These are phyloP conservation scores for Pseudocercospora eumusae DNA, from an alignment of 2,329 filamentous ascomycete genomes.

Conservation along the genomic window DNA sequence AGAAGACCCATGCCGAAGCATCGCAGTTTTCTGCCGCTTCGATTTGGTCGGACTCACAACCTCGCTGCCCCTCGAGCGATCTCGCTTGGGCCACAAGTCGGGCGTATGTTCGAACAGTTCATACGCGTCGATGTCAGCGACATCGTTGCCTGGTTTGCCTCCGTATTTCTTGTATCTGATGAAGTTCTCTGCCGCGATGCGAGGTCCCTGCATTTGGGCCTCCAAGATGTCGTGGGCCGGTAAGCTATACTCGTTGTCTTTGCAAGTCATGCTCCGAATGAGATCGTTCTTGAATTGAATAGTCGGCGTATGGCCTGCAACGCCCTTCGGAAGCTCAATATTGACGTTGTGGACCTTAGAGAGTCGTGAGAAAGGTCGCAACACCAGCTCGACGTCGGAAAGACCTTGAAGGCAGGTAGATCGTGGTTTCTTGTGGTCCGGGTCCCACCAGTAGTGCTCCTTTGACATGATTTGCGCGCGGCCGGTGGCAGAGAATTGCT, in stretches of 20 bases:
- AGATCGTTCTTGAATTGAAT: conserved; percentile 28
- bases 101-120: background rate
- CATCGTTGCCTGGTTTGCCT: background rate
- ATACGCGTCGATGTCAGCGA: background rate
- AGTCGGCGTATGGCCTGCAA: conserved; percentile 23
- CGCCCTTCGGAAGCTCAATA: conserved; percentile 28
- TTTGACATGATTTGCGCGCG: conserved; percentile 19
- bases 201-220: background rate
- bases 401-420: conserved; percentile 30
- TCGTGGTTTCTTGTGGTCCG: conserved; percentile 23
- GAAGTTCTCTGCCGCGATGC: background rate
- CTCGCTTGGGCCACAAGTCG: background rate
- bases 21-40: background rate
- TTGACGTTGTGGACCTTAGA: conserved; percentile 30
- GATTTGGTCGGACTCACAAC: background rate
- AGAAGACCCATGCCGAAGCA: background rate
- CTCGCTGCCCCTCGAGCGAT: background rate
- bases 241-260: background rate
- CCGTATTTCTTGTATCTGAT: background rate
- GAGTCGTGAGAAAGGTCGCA: conserved; percentile 32
- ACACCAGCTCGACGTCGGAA: conserved; percentile 34
- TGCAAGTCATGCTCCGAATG: conserved; percentile 25
- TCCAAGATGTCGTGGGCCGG: background rate
- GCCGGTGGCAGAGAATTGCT: background rate
- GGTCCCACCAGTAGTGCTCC: conserved; percentile 33